Evolutionary conservation across 2,329 filamentous ascomycete species (phyloP), one percentile per base, ranked within the genome.

Genomic region (Didymella glomerata): DNA sequence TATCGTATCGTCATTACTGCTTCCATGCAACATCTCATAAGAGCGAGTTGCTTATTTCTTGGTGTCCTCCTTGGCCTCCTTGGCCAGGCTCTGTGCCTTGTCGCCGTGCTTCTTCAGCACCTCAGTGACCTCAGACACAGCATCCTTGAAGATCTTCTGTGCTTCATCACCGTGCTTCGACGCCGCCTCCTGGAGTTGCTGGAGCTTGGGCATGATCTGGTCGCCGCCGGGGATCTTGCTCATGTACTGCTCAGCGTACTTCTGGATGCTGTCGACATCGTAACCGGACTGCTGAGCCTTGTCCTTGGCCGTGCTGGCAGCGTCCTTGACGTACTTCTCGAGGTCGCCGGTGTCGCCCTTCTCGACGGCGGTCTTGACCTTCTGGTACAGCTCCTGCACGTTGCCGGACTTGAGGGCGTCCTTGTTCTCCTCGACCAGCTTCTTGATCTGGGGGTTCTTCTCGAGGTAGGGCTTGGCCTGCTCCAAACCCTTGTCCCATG

Each of bases 401-500:
- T 92, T 89, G 16, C 89, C 89, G 62, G 86, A 79, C 79, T 90
- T 91, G 48, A 93, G 77, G 0, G 83, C 77, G 55, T 90, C 87
- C 46, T 84, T 82, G 75, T 93, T 93, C 70, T 90, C 81, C 79
- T 91, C 88, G 1, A 93, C 73, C 0, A 92, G 75, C 76, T 91
- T 82, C 81, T 91, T 92, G 58, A 91, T 78, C 78, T 90, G 81
- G n/a, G 90, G 89, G 76, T 86, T 90, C 82, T 92, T 92, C 66
- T 92, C 89, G 0, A 93, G 82, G 59, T 87, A 85, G 0, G 90
- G 89, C 80, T 90, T 87, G 34, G 86, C 87, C 76, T 91, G 82
- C 77, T 92, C 87, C 46, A 90, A 71, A 0, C 86, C 88, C 79
- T 91, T 89, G 64, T 87, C 81, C 88, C 88, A 93, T 0, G 87